phyloP scores from a whole-genome alignment of 805 yeast species.

The Kodamaea kaohsiungensis region DNA sequence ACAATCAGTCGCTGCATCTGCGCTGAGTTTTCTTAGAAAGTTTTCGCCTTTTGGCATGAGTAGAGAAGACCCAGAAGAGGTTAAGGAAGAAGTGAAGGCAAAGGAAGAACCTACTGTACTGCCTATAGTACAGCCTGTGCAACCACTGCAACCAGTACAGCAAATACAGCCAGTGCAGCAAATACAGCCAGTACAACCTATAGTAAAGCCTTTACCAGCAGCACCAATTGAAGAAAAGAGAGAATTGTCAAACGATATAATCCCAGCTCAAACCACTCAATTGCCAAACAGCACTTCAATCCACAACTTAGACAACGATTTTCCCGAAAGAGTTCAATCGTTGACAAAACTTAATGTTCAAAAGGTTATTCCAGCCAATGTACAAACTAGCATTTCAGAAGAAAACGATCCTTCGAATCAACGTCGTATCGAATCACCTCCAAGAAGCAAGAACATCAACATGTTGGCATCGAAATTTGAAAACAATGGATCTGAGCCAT shows the following conservation, averaged over 20 bases:
- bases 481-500: constrained; percentile 3
- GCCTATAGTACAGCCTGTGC: too few relatives aligned
- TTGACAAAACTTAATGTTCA: constrained; percentile 4
- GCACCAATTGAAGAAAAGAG: neutral
- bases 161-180: neutral
- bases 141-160: neutral
- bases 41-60: constrained; percentile 14
- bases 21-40: constrained; percentile 15
- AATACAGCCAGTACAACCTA: neutral
- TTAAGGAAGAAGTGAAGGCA: neutral
- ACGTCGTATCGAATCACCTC: constrained; percentile 12
- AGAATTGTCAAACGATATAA: neutral
- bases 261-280: neutral
- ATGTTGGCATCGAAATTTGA: constrained; percentile 27
- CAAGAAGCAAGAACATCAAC: constrained; percentile 18
- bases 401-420: neutral
- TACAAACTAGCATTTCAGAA: neutral
- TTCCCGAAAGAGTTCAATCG: constrained; percentile 8
- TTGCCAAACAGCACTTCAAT: neutral
- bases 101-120: too few relatives aligned
- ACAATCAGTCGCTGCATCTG: constrained; percentile 7
- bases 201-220: neutral
- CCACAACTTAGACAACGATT: neutral
- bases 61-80: constrained; percentile 5
- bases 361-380: neutral